phyloP scores from a whole-genome alignment of 2,329 filamentous ascomycete species.

The Gnomoniopsis sp. region DNA sequence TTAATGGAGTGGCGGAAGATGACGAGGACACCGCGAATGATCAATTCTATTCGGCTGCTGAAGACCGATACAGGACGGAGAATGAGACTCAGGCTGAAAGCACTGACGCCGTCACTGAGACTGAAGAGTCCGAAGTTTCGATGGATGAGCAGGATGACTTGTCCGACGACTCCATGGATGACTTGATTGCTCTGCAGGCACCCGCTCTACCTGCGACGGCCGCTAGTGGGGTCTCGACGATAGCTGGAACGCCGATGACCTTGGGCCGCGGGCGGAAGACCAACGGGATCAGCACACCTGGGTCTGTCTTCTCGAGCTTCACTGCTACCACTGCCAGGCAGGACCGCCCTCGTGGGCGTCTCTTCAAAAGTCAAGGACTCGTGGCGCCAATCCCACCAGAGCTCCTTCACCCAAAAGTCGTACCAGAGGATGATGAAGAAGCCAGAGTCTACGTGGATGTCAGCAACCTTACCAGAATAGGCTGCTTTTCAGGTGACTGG shows the following conservation, averaged over 20 bases:
- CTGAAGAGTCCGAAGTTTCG: slow-evolving; percentile 57
- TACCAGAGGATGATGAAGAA: slow-evolving; percentile 76
- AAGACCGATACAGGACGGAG: slow-evolving; percentile 65
- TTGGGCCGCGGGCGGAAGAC: slow-evolving; percentile 60
- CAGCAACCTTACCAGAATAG: slow-evolving; percentile 78
- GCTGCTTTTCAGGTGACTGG: slow-evolving; percentile 98
- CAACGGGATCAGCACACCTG: slow-evolving; percentile 77
- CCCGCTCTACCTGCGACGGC: slow-evolving; percentile 75
- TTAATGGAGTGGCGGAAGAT: slow-evolving; percentile 58
- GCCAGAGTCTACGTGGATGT: slow-evolving; percentile 89
- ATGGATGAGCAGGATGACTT: slow-evolving; percentile 70
- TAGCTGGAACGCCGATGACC: slow-evolving; percentile 79
- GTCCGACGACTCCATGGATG: slow-evolving; percentile 88
- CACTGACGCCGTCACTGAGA: slow-evolving; percentile 57
- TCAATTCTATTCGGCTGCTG: slow-evolving; percentile 87
- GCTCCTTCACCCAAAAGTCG: slow-evolving; percentile 79
- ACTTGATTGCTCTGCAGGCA: slow-evolving; percentile 85
- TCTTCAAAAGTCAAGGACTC: slow-evolving; percentile 81
- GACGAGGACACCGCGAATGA: slow-evolving; percentile 86
- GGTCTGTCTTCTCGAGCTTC: slow-evolving; percentile 85
- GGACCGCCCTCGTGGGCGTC: slow-evolving; percentile 67
- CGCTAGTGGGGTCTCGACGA: slow-evolving; percentile 74
- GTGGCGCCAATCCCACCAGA: slow-evolving; percentile 70
- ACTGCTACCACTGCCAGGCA: slow-evolving; percentile 79
- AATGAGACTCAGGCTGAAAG: slow-evolving; percentile 58